Percentiles rank a stretch among this genome's conserved stretches.
Conservation (phyloP, 169 alveolate genomes). For the Eimeria brunetti region DNA sequence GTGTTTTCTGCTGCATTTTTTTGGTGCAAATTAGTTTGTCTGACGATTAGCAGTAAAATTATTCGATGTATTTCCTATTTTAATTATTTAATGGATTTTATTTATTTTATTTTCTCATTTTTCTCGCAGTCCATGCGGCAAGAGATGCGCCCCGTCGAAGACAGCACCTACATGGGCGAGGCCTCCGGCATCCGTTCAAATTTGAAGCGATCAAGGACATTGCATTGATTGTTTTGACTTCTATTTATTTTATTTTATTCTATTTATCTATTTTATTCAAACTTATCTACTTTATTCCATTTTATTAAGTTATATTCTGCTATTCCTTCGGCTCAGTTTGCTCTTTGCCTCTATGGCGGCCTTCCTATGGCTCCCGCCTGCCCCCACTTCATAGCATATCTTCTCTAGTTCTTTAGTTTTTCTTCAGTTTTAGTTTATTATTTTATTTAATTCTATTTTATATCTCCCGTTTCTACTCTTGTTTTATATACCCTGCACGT, state of each 20-base stretch:
- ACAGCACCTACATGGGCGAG: conserved; percentile 70
- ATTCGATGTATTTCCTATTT: too few species aligned
- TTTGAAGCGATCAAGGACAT: conserved; percentile 70
- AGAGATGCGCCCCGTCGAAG: conserved; percentile 72
- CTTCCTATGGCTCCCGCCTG: not conserved
- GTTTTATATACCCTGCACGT: too few species aligned
- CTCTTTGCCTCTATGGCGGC: too few species aligned
- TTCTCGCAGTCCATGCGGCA: conserved; percentile 65
- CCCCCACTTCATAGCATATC: too few species aligned
- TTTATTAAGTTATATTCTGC: too few species aligned
- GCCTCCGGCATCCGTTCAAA: conserved; percentile 68
- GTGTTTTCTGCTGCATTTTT: not conserved
- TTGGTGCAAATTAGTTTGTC: not conserved
- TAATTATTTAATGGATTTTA: not conserved
- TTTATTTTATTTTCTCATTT: conserved; percentile 55
- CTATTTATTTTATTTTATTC: not conserved
- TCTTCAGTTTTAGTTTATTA: too few species aligned
- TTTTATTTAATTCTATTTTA: too few species aligned
- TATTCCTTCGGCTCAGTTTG: not conserved
- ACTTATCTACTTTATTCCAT: not conserved
- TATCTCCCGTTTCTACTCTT: too few species aligned
- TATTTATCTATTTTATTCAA: too few species aligned
- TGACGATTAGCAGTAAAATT: too few species aligned
- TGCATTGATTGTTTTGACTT: not conserved
- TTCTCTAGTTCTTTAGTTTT: too few species aligned